Conservation (phyloP, 345 rosid species). For the Linum usitatissimum region DNA sequence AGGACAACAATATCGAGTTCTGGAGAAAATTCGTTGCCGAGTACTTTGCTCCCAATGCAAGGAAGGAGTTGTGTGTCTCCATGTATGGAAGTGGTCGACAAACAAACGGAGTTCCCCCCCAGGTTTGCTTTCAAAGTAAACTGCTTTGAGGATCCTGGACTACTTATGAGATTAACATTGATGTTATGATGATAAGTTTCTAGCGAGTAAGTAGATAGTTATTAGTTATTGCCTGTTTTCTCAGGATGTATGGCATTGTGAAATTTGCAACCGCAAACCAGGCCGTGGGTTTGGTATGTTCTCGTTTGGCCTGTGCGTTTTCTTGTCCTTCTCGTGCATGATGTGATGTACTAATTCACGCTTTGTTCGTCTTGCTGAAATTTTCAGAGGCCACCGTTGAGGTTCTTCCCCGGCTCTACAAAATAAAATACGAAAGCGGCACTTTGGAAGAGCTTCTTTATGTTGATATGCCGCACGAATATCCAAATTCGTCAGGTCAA, state of each 20-base stretch:
- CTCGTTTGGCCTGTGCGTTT: slow-evolving; percentile 31
- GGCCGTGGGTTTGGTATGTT: slow-evolving; percentile 97
- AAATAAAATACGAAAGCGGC: slow-evolving; percentile 97
- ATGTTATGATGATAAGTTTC: not conserved
- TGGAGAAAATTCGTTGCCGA: slow-evolving; percentile 96
- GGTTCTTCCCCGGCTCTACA: slow-evolving; percentile 98
- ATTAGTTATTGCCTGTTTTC: slow-evolving; percentile 13
- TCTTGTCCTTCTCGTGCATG: slow-evolving; percentile 18
- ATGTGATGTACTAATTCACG: slow-evolving; percentile 12
- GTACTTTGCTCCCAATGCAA: slow-evolving; percentile 87
- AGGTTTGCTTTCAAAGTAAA: slow-evolving; percentile 43
- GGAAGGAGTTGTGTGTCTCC: slow-evolving; percentile 98
- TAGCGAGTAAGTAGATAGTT: not conserved
- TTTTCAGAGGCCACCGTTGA: slow-evolving; percentile 81
- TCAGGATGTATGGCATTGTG: slow-evolving; percentile 99
- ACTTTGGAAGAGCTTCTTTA: slow-evolving; percentile 91
- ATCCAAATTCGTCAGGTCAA: slow-evolving; percentile 80
- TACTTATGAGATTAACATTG: not conserved
- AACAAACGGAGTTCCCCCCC: slow-evolving; percentile 91
- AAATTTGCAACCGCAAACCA: slow-evolving; percentile 90
- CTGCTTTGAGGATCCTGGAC: not conserved
- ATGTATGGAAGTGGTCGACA: slow-evolving; percentile 97
- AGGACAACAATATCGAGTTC: slow-evolving; percentile 95
- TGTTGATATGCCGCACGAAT: slow-evolving; percentile 96
- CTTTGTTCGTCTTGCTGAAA: slow-evolving; percentile 5